Percentiles rank a stretch among this genome's conserved stretches.
Conservation (phyloP, 139 green algal species). For the Ulvella scutata region DNA sequence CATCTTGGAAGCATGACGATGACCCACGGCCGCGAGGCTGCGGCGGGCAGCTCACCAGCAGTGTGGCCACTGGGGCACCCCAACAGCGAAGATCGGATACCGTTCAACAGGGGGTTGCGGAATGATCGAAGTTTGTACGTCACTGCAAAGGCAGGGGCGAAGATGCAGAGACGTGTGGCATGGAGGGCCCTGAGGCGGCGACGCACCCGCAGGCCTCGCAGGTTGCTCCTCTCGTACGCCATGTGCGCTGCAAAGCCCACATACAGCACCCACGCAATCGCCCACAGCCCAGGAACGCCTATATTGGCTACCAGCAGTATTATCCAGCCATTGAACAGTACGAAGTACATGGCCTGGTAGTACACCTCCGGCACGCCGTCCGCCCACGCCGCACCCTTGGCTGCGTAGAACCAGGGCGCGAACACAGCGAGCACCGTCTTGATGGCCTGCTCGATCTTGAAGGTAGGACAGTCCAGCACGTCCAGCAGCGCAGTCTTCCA, state of each 20-base stretch:
- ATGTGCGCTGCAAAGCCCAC: background rate
- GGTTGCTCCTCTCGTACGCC: background rate
- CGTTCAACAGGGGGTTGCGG: too few relatives aligned
- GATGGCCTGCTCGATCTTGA: background rate
- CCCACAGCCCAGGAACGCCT: background rate
- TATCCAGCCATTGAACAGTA: background rate
- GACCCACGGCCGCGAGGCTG: too few relatives aligned
- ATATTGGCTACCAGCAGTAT: constrained; percentile 6
- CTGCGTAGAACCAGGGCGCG: background rate
- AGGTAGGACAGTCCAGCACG: background rate
- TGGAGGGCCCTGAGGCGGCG: too few relatives aligned
- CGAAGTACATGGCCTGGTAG: background rate
- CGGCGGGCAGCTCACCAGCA: too few relatives aligned
- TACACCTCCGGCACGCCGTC: background rate
- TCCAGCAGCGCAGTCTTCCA: constrained; percentile 2
- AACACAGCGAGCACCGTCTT: background rate
- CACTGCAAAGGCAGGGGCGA: too few relatives aligned
- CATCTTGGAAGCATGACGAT: too few relatives aligned
- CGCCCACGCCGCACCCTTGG: background rate
- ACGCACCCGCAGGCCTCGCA: background rate
- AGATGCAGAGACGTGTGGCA: too few relatives aligned
- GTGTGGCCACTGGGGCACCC: too few relatives aligned
- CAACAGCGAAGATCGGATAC: too few relatives aligned
- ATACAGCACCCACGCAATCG: background rate
- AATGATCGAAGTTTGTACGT: too few relatives aligned